Evolutionary conservation across 768 basidiomycete genomes (phyloP).

Genomic region (Kondoa subrosea): DNA sequence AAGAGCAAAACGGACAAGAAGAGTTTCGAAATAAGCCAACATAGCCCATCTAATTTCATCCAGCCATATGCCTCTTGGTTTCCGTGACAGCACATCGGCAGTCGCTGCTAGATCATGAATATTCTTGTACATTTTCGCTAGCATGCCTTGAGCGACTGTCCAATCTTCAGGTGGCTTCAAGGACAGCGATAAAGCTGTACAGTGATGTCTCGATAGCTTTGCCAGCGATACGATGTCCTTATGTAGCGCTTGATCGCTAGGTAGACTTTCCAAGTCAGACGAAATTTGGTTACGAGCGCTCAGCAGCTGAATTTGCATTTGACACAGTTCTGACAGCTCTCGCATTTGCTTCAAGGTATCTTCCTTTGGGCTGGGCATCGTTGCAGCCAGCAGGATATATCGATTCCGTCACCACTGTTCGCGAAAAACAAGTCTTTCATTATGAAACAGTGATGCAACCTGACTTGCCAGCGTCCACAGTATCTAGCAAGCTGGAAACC

Average conservation of each 20-base stretch:
- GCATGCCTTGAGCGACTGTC: not conserved
- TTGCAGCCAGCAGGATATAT: not conserved
- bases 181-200: not conserved
- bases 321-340: not conserved
- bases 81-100: not conserved
- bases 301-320: not conserved
- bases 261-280: not conserved
- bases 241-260: not conserved
- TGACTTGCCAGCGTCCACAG: not conserved
- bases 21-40: not conserved
- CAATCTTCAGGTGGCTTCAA: conserved; percentile 1
- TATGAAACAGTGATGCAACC: not conserved
- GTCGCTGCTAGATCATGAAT: not conserved
- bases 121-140: not conserved
- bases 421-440: too few species aligned
- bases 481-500: not conserved
- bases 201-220: not conserved
- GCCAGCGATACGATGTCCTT: not conserved
- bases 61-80: not conserved
- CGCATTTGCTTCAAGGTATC: not conserved
- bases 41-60: not conserved
- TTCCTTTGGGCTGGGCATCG: not conserved
- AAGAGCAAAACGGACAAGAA: not conserved
- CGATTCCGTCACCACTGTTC: too few species aligned
- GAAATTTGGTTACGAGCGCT: not conserved